phyloP scores from a whole-genome alignment of 192 early-diverging fungal genomes.

The Glomus cerebriforme region DNA sequence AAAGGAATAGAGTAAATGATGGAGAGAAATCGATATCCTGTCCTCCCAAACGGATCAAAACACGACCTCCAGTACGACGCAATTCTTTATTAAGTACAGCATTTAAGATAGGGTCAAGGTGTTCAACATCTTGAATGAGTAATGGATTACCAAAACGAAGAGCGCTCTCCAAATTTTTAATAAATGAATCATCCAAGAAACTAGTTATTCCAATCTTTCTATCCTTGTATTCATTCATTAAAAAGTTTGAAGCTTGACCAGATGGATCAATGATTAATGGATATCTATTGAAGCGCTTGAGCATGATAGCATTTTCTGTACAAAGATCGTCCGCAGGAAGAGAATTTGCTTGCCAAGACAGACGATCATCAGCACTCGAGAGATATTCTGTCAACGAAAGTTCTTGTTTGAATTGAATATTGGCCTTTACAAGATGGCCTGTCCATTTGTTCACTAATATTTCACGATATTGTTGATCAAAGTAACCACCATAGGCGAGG shows the following conservation, averaged over 20 bases:
- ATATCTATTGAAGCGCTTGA: constrained; percentile 93
- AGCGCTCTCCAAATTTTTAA: constrained; percentile 97
- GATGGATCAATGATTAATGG: constrained; percentile 98
- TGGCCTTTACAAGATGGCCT: constrained; percentile 64
- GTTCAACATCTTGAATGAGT: constrained; percentile 96
- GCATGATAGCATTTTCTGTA: constrained; percentile 98
- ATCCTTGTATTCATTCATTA: constrained; percentile 83
- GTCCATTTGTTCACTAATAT: constrained; percentile 80
- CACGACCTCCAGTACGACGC: constrained; percentile 93
- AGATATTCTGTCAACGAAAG: constrained; percentile 89
- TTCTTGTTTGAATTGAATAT: constrained; percentile 74
- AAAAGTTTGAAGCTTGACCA: constrained; percentile 87
- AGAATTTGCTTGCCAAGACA: constrained; percentile 83
- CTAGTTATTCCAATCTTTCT: constrained; percentile 91
- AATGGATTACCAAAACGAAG: constrained; percentile 98
- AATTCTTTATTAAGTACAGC: constrained; percentile 97
- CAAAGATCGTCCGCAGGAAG: constrained; percentile 91
- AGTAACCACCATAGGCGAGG: constrained; percentile 95
- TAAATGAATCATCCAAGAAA: constrained; percentile 96
- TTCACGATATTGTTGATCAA: constrained; percentile 95
- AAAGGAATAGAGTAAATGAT: constrained; percentile 90
- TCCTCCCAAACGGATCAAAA: constrained; percentile 90
- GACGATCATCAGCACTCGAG: constrained; percentile 87
- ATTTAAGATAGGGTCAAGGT: constrained; percentile 97
- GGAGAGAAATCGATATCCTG: constrained; percentile 99